These are phyloP conservation scores for Naumovozyma baii DNA, from an alignment of 805 yeast species.

Conservation along the genomic window DNA sequence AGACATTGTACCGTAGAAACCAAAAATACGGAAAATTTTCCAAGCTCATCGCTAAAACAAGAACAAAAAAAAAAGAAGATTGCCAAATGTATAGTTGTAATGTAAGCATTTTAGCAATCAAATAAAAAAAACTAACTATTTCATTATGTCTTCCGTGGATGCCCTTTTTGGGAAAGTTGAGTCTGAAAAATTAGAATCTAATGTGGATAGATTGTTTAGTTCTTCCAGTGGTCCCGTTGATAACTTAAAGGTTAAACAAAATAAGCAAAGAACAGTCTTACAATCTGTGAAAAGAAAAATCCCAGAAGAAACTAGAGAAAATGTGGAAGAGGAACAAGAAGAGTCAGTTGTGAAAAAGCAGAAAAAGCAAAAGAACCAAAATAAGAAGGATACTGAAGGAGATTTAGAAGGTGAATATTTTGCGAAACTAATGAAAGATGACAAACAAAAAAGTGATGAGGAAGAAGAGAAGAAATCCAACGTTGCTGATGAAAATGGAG, in stretches of 20 bases:
- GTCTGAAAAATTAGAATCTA: conserved; percentile 26
- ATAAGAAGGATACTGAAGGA: conserved; percentile 27
- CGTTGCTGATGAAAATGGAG: conserved; percentile 4
- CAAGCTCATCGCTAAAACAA: too few species aligned
- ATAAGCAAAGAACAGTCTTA: conserved; percentile 18
- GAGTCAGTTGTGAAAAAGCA: conserved; percentile 2
- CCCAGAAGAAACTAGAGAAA: conserved; percentile 4
- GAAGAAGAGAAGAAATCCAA: conserved; percentile 5
- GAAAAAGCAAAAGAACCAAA: conserved; percentile 14
- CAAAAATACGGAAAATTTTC: too few species aligned
- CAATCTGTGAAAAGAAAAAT: conserved; percentile 5
- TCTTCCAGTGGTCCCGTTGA: conserved; percentile 42
- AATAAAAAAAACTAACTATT: too few species aligned
- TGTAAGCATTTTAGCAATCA: too few species aligned
- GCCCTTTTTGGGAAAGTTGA: conserved; percentile 28
- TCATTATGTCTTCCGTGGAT: conserved; percentile 24
- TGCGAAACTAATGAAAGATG: conserved; percentile 38
- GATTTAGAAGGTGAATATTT: conserved; percentile 49
- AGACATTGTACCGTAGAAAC: too few species aligned
- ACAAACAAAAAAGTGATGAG: conserved; percentile 12
- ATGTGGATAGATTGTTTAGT: conserved; percentile 31
- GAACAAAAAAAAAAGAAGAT: too few species aligned
- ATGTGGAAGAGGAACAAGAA: conserved; percentile 3
- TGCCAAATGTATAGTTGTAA: too few species aligned
- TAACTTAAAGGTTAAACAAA: conserved; percentile 3